These are phyloP conservation scores for Solanum lycopersicoides DNA, from an alignment of 257 asterid genomes.

Conservation along the genomic window DNA sequence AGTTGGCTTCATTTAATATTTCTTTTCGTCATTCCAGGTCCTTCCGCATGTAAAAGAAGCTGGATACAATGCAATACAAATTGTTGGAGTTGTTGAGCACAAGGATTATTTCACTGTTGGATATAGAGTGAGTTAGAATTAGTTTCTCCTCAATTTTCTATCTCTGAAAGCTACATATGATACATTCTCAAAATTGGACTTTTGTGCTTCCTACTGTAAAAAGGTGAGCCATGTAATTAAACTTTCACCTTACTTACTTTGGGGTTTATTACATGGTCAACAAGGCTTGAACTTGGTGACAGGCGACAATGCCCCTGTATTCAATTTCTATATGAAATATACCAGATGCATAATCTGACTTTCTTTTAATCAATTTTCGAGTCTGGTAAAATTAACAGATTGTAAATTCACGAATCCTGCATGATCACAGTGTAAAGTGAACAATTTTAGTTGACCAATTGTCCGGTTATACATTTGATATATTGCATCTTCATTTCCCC, in stretches of 20 bases:
- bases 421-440: not conserved
- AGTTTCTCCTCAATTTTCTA: not conserved
- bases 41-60: constrained; percentile 86
- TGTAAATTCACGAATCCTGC: not conserved
- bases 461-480: not conserved
- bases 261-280: not conserved
- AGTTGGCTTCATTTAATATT: not conserved
- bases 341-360: not conserved
- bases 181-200: not conserved
- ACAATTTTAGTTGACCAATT: not conserved
- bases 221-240: not conserved
- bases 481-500: not conserved
- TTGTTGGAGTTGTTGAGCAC: constrained; percentile 91
- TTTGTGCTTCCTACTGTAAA: not conserved
- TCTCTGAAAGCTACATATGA: not conserved
- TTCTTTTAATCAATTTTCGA: not conserved
- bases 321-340: not conserved
- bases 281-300: not conserved
- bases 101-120: constrained; percentile 90
- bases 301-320: not conserved
- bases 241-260: not conserved
- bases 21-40: constrained; percentile 39
- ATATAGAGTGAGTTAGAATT: constrained; percentile 59
- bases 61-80: constrained; percentile 87
- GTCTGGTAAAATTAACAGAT: not conserved